A percentile compares a stretch with the other conserved stretches of the same genome.
Evolutionary conservation across 2,329 filamentous ascomycete species (phyloP).

Genomic region (Phaeosphaeriaceae sp.): DNA sequence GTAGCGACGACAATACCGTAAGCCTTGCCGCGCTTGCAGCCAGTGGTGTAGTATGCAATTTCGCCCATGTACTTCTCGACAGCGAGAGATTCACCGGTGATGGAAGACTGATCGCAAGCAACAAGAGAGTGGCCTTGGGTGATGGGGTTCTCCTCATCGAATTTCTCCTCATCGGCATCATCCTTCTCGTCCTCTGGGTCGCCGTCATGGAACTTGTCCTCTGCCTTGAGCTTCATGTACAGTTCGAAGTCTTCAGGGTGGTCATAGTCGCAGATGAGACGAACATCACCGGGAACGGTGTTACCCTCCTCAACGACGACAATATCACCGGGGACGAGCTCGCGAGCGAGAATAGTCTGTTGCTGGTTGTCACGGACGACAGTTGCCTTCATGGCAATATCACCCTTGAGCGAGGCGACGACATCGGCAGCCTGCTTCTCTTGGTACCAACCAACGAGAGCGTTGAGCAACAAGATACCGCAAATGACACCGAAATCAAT

Average conservation of each 20-base stretch:
- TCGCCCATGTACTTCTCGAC: slow-evolving; percentile 82
- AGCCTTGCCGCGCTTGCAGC: slow-evolving; percentile 80
- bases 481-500: slow-evolving; percentile 77
- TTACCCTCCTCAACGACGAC: slow-evolving; percentile 75
- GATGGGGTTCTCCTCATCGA: slow-evolving; percentile 59
- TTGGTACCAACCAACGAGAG: slow-evolving; percentile 79
- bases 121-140: slow-evolving; percentile 71
- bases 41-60: slow-evolving; percentile 77
- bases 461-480: slow-evolving; percentile 76
- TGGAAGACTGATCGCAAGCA: slow-evolving; percentile 79
- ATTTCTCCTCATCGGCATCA: slow-evolving; percentile 65
- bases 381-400: slow-evolving; percentile 76
- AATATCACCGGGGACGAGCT: slow-evolving; percentile 78
- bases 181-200: slow-evolving; percentile 68
- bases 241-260: slow-evolving; percentile 70
- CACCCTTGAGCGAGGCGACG: slow-evolving; percentile 71
- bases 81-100: slow-evolving; percentile 80
- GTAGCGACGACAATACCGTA: slow-evolving; percentile 72
- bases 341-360: slow-evolving; percentile 73
- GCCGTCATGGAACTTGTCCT: slow-evolving; percentile 60
- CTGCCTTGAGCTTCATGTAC: slow-evolving; percentile 68
- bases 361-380: slow-evolving; percentile 72
- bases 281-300: slow-evolving; percentile 72
- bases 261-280: slow-evolving; percentile 75
- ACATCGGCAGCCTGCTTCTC: slow-evolving; percentile 80